Evolutionary conservation across 805 yeast species (phyloP), one percentile per base, ranked within the genome.

Genomic region (Spathaspora passalidarum): DNA sequence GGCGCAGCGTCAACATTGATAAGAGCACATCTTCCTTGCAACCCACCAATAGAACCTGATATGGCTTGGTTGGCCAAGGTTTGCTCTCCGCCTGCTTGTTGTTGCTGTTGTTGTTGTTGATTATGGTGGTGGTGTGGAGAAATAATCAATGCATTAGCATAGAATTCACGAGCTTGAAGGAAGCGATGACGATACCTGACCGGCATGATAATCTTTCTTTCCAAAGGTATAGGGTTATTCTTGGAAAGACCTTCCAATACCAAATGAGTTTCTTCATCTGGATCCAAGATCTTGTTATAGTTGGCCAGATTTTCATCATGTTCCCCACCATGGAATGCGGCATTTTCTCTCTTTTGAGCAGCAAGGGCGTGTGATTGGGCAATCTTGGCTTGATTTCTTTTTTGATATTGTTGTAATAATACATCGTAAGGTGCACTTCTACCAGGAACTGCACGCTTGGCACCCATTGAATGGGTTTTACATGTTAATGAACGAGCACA

Each of bases 401-500:
- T 83, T 68, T 94, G 99, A 60, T 92, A 91, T 14, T 89, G 91
- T 17, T 91, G 89, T 46, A 94, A 72, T 44, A 94, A 71, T 22
- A 81, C 82, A 63, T 94, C 99, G 66, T 90, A 94, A 0, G 97
- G 90, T 6, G 94, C 91, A 29, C 96, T 83, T 56, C 99, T 78
- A 9, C 99, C 99, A 14, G 81, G 82, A 17, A 94, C 99, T 0
- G 96, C 91, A 56, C 99, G 79, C 59, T 94, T 94, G 21, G 97
- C 96, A 26, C 97, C 97, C 97, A 94, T 91, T 1, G 98, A 88
- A 66, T 94, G 99, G 0, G 97, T 90, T 62, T 94, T 94, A 75
- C 99, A 94, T 0, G 99, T 94, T 49, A 94, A 73, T 0, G 97
- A 90, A 42, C 99, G 77, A 4, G 97, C 97, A 73, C 99, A 94